Percentiles rank a stretch among this genome's conserved stretches.
Evolutionary conservation across 176 grass and related monocot genomes (phyloP).

Genomic region (Otatea glauca): DNA sequence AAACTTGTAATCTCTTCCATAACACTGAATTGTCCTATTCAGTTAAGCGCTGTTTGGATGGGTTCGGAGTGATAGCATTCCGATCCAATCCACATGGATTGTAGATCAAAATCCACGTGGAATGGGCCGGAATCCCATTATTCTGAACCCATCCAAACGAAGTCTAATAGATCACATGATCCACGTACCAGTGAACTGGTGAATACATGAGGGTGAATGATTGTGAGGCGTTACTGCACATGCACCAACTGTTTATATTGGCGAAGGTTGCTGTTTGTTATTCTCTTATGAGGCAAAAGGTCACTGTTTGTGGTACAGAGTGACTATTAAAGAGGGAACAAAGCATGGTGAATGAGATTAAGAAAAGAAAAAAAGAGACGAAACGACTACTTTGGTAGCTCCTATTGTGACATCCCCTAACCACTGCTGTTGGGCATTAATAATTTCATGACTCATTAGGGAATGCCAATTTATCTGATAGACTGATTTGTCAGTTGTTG

Average conservation of each 20-base stretch:
- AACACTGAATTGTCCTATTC: not conserved
- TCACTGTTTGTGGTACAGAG: not conserved
- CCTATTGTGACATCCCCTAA: constrained; percentile 19
- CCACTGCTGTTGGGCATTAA: not conserved
- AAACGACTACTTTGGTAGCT: constrained; percentile 37
- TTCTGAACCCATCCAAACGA: not conserved
- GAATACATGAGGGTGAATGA: not conserved
- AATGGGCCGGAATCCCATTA: not conserved
- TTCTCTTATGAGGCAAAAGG: not conserved
- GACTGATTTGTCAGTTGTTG: constrained; percentile 13
- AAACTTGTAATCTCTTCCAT: constrained; percentile 28
- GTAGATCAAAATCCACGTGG: not conserved
- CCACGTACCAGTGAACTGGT: not conserved
- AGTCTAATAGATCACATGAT: constrained; percentile 10
- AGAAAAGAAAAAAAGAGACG: constrained; percentile 33
- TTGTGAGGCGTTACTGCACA: constrained; percentile 21
- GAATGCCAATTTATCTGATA: constrained; percentile 19
- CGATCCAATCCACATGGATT: not conserved
- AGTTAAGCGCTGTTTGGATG: not conserved
- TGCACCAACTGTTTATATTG: constrained; percentile 24
- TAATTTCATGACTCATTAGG: not conserved
- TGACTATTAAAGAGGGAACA: constrained; percentile 24
- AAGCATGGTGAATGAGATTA: not conserved
- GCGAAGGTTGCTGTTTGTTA: constrained; percentile 4
- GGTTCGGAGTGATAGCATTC: not conserved